Evolutionary conservation across 805 yeast genomes (phyloP).

Genomic region (Yamadazyma scolyti): DNA sequence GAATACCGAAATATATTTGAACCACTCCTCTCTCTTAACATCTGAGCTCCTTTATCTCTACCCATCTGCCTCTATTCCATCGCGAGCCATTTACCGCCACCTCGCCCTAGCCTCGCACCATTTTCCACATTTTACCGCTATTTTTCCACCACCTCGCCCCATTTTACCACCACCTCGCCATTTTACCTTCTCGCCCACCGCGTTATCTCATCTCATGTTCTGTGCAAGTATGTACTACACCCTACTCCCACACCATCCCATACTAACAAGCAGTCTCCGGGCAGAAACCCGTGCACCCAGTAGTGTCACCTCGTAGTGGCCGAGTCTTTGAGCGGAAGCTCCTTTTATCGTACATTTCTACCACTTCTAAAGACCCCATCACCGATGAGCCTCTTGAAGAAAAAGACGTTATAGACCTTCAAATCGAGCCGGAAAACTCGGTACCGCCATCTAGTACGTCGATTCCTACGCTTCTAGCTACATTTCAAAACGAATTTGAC

Average conservation of each 20-base stretch:
- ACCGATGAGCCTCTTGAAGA: constrained; percentile 54
- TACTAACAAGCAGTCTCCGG: constrained; percentile 55
- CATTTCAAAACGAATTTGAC: constrained; percentile 89
- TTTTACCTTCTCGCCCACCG: too few species aligned
- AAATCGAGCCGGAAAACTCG: constrained; percentile 14
- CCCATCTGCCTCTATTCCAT: too few species aligned
- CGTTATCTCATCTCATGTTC: constrained; percentile 13
- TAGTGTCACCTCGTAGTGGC: constrained; percentile 69
- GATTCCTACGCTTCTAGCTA: constrained; percentile 71
- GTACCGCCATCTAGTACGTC: constrained; percentile 52
- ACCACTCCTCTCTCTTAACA: too few species aligned
- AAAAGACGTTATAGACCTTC: constrained; percentile 53
- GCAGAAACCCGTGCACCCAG: constrained; percentile 64
- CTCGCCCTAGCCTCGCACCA: too few species aligned
- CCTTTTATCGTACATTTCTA: constrained; percentile 57
- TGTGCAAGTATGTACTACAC: constrained; percentile 18
- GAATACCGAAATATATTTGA: too few species aligned
- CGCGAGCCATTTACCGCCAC: too few species aligned
- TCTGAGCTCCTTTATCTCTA: too few species aligned
- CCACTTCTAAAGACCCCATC: constrained; percentile 74
- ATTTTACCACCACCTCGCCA: too few species aligned
- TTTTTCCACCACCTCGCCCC: too few species aligned
- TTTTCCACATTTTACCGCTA: too few species aligned
- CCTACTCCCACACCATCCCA: not conserved
- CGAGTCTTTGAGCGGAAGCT: constrained; percentile 64